phyloP scores from a whole-genome alignment of 495 filamentous ascomycete genomes.

The Chaetomium fimeti region DNA sequence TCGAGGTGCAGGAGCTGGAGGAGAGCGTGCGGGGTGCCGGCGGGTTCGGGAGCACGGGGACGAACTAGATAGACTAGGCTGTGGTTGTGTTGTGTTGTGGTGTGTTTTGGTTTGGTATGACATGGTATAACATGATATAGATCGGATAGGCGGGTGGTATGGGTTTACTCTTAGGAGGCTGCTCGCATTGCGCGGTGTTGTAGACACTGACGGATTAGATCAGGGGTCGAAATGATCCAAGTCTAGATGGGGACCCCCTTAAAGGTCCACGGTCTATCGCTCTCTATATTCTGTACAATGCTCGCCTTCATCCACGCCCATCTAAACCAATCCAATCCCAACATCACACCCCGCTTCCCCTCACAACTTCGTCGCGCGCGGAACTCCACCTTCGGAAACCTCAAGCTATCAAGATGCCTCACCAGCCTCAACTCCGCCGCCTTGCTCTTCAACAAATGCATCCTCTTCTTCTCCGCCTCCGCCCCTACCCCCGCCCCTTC shows the following conservation, averaged over 20 bases:
- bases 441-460: conserved; percentile 66
- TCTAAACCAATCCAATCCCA: neutral
- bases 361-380: conserved; percentile 56
- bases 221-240: neutral
- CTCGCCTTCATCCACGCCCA: neutral
- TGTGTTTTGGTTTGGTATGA: conserved; percentile 9
- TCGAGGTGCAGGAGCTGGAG: conserved; percentile 82
- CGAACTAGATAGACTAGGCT: conserved; percentile 30
- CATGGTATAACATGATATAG: neutral
- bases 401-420: conserved; percentile 64
- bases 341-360: neutral
- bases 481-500: conserved; percentile 39
- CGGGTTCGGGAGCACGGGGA: conserved; percentile 89
- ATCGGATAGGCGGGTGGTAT: neutral
- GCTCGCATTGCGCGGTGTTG: neutral
- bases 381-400: conserved; percentile 60
- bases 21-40: conserved; percentile 87
- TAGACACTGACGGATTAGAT: neutral
- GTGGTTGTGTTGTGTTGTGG: neutral
- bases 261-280: conserved; percentile 12
- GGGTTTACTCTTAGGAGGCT: neutral
- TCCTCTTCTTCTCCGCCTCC: conserved; percentile 56
- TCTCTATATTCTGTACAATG: conserved; percentile 8
- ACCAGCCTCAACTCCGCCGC: conserved; percentile 80
- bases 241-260: neutral